phyloP scores from a whole-genome alignment of 352 stramenopile genomes.

The Globisporangium rhizosaccharum region DNA sequence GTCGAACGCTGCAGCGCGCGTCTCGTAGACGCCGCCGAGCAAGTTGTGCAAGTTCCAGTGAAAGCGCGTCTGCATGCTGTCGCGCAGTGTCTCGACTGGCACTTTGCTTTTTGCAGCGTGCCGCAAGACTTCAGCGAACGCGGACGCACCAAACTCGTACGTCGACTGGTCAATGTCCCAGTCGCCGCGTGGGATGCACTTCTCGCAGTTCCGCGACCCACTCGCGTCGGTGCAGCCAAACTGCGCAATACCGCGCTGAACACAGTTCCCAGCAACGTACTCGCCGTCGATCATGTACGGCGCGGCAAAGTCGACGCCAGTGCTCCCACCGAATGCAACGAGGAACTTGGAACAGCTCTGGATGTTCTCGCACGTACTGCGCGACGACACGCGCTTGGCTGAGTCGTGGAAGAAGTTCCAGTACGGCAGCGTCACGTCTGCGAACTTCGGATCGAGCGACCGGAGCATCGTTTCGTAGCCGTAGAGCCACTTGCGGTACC shows the following conservation, averaged over 20 bases:
- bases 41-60: slow-evolving; percentile 40
- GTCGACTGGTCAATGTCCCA: slow-evolving; percentile 58
- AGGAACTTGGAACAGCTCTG: slow-evolving; percentile 43
- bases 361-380: slow-evolving; percentile 29
- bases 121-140: slow-evolving; percentile 53
- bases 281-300: slow-evolving; percentile 26
- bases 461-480: slow-evolving; percentile 73
- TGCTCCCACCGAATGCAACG: slow-evolving; percentile 48
- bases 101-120: slow-evolving; percentile 27
- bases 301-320: slow-evolving; percentile 20
- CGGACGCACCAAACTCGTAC: slow-evolving; percentile 58
- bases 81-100: slow-evolving; percentile 27
- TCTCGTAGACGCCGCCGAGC: slow-evolving; percentile 31
- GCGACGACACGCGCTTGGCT: slow-evolving; percentile 40
- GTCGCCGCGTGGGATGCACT: slow-evolving; percentile 57
- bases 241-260: slow-evolving; percentile 39
- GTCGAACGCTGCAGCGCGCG: slow-evolving; percentile 27
- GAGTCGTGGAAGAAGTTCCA: slow-evolving; percentile 61
- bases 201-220: slow-evolving; percentile 34
- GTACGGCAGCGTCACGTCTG: slow-evolving; percentile 53
- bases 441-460: slow-evolving; percentile 32
- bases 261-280: slow-evolving; percentile 43
- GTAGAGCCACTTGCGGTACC: slow-evolving; percentile 65
- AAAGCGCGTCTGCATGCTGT: slow-evolving; percentile 29
- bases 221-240: slow-evolving; percentile 32